Percentiles rank a stretch among this genome's conserved stretches.
These are phyloP conservation scores for Plasmodium chabaudi DNA, from an alignment of 169 alveolate species.

Conservation along the genomic window DNA sequence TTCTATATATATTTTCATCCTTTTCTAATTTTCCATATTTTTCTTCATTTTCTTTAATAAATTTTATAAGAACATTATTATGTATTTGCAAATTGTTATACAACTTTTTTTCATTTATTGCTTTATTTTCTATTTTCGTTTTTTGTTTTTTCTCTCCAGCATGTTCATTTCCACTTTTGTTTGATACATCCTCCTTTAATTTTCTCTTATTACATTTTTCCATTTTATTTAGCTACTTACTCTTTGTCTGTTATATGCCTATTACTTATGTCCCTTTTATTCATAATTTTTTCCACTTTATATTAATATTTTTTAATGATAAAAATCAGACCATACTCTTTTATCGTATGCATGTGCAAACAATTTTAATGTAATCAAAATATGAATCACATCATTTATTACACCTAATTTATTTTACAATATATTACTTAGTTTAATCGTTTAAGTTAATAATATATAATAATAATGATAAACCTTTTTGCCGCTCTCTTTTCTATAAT, in stretches of 20 bases:
- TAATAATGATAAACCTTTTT: no score
- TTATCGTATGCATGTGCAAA: no score
- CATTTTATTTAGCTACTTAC: background rate
- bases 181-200: constrained; percentile 12
- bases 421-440: no score
- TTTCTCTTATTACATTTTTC: constrained; percentile 41
- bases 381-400: no score
- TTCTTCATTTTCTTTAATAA: constrained; percentile 41
- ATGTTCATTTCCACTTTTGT: constrained; percentile 28
- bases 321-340: no score
- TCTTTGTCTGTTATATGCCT: background rate
- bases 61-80: constrained; percentile 42
- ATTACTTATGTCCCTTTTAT: constrained; percentile 9
- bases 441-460: no score
- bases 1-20: constrained; percentile 43
- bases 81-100: constrained; percentile 38
- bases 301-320: no score
- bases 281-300: background rate
- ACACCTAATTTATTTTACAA: no score
- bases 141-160: constrained; percentile 42
- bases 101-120: constrained; percentile 11
- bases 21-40: constrained; percentile 41
- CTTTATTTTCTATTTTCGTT: constrained; percentile 45
- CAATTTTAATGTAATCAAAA: no score
- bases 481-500: no score